phyloP scores from a whole-genome alignment of 2,329 filamentous ascomycete species.

The Diplocarpon rosae region DNA sequence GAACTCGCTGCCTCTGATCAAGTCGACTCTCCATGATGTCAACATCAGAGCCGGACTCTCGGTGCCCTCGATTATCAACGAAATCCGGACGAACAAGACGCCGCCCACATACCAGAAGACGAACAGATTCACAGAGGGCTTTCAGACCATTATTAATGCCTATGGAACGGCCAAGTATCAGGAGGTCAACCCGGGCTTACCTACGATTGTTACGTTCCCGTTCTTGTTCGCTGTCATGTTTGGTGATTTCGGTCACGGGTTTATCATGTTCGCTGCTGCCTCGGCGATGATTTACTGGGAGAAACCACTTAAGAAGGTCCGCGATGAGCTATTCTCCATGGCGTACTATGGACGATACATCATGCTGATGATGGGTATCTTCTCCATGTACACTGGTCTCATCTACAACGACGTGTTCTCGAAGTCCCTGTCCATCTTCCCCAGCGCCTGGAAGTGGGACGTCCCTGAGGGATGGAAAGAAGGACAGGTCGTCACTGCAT shows the following conservation, averaged over 20 bases:
- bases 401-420: slow-evolving; percentile 99
- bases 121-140: slow-evolving; percentile 95
- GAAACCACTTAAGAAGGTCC: slow-evolving; percentile 81
- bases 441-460: slow-evolving; percentile 73
- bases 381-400: slow-evolving; percentile 92
- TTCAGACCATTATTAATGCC: slow-evolving; percentile 98
- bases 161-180: slow-evolving; percentile 97
- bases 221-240: slow-evolving; percentile 99
- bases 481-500: slow-evolving; percentile 52
- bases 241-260: slow-evolving; percentile 88
- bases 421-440: slow-evolving; percentile 78
- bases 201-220: slow-evolving; percentile 95
- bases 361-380: slow-evolving; percentile 93
- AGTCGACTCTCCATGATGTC: slow-evolving; percentile 89
- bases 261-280: slow-evolving; percentile 77
- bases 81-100: slow-evolving; percentile 93
- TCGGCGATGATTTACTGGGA: slow-evolving; percentile 95
- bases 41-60: slow-evolving; percentile 91
- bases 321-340: slow-evolving; percentile 93
- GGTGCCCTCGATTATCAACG: slow-evolving; percentile 97
- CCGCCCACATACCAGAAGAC: slow-evolving; percentile 96
- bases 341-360: slow-evolving; percentile 98
- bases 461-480: slow-evolving; percentile 53
- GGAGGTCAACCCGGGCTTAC: slow-evolving; percentile 91
- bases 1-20: slow-evolving; percentile 78